phyloP scores from a whole-genome alignment of 176 grass and related monocot genomes.

The Carex cristatella region DNA sequence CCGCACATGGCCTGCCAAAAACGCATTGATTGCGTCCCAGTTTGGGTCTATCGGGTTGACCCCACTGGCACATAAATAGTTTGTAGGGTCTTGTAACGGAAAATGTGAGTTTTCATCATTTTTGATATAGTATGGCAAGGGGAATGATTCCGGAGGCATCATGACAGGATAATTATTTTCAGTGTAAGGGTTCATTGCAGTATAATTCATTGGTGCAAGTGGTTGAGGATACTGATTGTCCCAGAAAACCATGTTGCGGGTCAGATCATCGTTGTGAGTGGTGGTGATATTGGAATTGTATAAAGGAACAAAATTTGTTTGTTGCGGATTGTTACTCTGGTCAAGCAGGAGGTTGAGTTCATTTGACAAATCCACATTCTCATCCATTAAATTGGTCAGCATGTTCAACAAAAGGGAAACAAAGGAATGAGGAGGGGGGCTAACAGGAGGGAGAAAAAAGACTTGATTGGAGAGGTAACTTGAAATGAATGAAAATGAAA shows the following conservation, averaged over 20 bases:
- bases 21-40: constrained; percentile 34
- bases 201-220: neutral
- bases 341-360: neutral
- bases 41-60: constrained; percentile 23
- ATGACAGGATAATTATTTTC: neutral
- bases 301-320: neutral
- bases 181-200: neutral
- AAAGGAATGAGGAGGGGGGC: neutral
- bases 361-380: neutral
- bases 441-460: neutral
- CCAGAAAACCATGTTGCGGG: neutral
- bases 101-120: neutral
- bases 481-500: neutral
- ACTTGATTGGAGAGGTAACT: neutral
- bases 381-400: neutral
- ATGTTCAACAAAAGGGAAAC: neutral
- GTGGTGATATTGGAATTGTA: neutral
- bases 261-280: neutral
- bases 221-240: constrained; percentile 3
- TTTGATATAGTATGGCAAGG: neutral
- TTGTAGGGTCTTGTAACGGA: neutral
- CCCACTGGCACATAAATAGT: neutral
- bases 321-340: neutral
- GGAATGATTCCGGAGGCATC: neutral
- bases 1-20: constrained; percentile 27